Evolutionary conservation across 2,329 filamentous ascomycete genomes (phyloP), one percentile per base, ranked within the genome.

Genomic region (Epichloe uncinata): DNA sequence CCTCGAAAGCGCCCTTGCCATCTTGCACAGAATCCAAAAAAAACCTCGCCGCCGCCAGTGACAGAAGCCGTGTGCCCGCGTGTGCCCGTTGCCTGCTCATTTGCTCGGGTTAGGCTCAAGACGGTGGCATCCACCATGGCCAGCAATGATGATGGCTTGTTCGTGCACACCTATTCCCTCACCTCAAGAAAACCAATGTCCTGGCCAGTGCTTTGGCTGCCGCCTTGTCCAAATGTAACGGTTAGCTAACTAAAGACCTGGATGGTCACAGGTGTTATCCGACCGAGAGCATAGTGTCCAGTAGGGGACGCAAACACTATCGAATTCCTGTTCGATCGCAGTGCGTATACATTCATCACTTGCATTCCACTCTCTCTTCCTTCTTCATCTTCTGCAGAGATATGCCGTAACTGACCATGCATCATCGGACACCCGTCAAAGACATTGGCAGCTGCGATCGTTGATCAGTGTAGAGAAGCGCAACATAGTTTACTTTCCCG

Each of bases 401-500:
- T 18, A 38, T 40, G 35, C 18, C 40, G 33, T 12, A 33, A 38
- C 50, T 52, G 26, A 47, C 37, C 11, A 47, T 40, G 11, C 6
- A 33, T 41, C 40, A 20, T 48, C 26, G 26, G 26, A 26, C 26
- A 26, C 7, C 12, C 43, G 9, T 60, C 18, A 18, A 12, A 90
- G 85, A 57, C 87, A 93, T 68, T 90, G 85, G 82, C 87, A 93
- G 69, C 75, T 98, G 44, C 87, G 91, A 50, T 91, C 94, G 58
- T 82, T 95, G 57, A 85, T 97, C 63, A 91, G 87, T 65, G 84
- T 82, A 30, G 82, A 87, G 56, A 80, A 86, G 60, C 75, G 81
- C 42, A 79, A 90, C 65, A 70, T 83, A 57, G 75, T 97, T 56
- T 96, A 94, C 72, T 95, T 94, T 60, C 89, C 90, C 36, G 82